Percentiles rank a stretch among this genome's conserved stretches.
phyloP scores from a whole-genome alignment of 129 eudicot genomes.

The Lactuca sativa region DNA sequence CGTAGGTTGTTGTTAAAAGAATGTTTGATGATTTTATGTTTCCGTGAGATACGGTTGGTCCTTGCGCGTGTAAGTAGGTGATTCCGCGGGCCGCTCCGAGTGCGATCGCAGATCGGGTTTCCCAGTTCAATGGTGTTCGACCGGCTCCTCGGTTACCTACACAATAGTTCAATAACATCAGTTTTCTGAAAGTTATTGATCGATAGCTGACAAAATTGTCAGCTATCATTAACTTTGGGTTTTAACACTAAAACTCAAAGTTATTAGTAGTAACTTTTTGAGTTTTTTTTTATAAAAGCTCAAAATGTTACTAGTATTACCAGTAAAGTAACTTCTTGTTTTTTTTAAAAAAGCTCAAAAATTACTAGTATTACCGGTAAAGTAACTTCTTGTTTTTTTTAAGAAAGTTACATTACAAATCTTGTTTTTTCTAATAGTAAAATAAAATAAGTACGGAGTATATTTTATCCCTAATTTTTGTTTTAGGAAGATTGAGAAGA shows the following conservation, averaged over 20 bases:
- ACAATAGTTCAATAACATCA: neutral
- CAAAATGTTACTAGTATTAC: too few relatives aligned
- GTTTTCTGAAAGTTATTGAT: too few relatives aligned
- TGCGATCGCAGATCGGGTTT: slow-evolving; percentile 66
- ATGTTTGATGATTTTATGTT: slow-evolving; percentile 87
- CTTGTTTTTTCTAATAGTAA: neutral
- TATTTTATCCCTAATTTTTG: neutral
- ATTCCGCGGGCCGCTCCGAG: slow-evolving; percentile 86
- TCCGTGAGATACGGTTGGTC: slow-evolving; percentile 72
- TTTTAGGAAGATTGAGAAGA: neutral
- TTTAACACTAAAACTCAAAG: too few relatives aligned
- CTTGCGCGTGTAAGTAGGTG: slow-evolving; percentile 66
- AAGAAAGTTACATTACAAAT: too few relatives aligned
- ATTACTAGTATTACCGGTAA: too few relatives aligned
- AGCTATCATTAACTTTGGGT: neutral
- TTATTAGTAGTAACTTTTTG: too few relatives aligned
- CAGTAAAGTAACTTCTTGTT: too few relatives aligned
- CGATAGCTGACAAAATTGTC: neutral
- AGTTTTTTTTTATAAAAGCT: too few relatives aligned
- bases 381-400: too few relatives aligned
- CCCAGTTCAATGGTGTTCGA: slow-evolving; percentile 87
- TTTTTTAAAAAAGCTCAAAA: too few relatives aligned
- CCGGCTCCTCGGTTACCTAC: slow-evolving; percentile 82
- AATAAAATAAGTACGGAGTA: neutral
- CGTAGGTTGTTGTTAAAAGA: slow-evolving; percentile 69